Conservation (phyloP, 179 eudicot species). For the Sideroxylon spinosum region DNA sequence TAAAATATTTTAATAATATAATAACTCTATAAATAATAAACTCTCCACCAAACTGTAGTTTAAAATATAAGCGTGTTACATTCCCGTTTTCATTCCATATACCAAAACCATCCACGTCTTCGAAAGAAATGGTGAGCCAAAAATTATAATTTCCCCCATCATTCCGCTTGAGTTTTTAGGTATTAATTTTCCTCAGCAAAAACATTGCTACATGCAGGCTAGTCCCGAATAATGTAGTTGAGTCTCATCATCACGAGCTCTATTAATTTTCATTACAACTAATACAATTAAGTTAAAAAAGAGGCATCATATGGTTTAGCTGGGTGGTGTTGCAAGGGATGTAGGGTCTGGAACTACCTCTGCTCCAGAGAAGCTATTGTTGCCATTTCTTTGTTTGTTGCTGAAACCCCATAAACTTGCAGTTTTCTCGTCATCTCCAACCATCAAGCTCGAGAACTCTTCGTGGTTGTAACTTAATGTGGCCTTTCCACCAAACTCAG, state of each 20-base stretch:
- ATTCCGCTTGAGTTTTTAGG: neutral
- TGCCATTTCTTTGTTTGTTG: conserved; percentile 28
- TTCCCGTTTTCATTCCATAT: too few species aligned
- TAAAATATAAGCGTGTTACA: too few species aligned
- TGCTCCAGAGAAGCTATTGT: conserved; percentile 17
- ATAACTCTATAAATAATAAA: too few species aligned
- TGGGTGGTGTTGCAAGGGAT: conserved; percentile 22
- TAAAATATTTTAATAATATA: too few species aligned
- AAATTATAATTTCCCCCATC: neutral
- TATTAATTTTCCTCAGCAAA: neutral
- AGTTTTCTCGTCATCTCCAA: conserved; percentile 47
- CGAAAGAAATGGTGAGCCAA: neutral
- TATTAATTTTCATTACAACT: neutral
- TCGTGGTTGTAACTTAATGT: conserved; percentile 54
- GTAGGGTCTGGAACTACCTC: conserved; percentile 65
- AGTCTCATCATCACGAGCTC: neutral
- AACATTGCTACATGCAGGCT: conserved; percentile 5
- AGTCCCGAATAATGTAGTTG: neutral
- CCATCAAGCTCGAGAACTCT: conserved; percentile 57
- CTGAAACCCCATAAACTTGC: conserved; percentile 55
- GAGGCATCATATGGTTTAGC: neutral
- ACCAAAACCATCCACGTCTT: too few species aligned
- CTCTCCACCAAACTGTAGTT: too few species aligned
- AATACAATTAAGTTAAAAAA: neutral
- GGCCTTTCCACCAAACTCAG: conserved; percentile 68